Percentiles rank a stretch among this genome's conserved stretches.
Conservation (phyloP, 768 basidiomycete species). For the Lactifluus rugatus region DNA sequence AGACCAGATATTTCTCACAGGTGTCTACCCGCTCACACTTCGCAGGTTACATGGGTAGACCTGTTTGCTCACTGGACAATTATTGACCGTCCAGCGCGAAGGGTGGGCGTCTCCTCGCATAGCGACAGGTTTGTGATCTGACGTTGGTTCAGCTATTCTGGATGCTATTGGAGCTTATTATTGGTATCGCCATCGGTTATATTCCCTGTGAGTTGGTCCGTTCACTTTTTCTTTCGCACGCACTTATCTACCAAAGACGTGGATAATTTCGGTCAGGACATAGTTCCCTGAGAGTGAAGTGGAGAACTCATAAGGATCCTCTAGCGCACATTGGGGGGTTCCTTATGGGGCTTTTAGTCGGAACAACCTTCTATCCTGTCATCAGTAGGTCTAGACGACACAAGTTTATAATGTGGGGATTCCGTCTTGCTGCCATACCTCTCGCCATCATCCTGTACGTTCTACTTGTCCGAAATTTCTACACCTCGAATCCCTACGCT, state of each 20-base stretch:
- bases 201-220: constrained; percentile 55
- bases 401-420: constrained; percentile 56
- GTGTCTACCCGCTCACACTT: not conserved
- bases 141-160: constrained; percentile 52
- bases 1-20: constrained; percentile 17
- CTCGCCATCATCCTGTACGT: constrained; percentile 73
- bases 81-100: constrained; percentile 70
- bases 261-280: constrained; percentile 72
- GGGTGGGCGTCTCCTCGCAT: constrained; percentile 34
- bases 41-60: constrained; percentile 74
- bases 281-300: not conserved
- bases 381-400: constrained; percentile 75
- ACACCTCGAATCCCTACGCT: constrained; percentile 75
- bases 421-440: constrained; percentile 66
- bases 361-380: constrained; percentile 80
- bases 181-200: constrained; percentile 79
- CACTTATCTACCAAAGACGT: constrained; percentile 42
- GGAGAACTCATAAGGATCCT: constrained; percentile 9
- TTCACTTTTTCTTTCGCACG: not conserved
- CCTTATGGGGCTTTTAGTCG: constrained; percentile 72
- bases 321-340: constrained; percentile 82
- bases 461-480: constrained; percentile 80
- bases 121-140: not conserved
- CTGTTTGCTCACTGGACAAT: constrained; percentile 89
- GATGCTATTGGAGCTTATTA: constrained; percentile 77